Percentiles rank a stretch among this genome's conserved stretches.
Evolutionary conservation across 805 yeast species (phyloP).

Genomic region (Pichia manshurica): DNA sequence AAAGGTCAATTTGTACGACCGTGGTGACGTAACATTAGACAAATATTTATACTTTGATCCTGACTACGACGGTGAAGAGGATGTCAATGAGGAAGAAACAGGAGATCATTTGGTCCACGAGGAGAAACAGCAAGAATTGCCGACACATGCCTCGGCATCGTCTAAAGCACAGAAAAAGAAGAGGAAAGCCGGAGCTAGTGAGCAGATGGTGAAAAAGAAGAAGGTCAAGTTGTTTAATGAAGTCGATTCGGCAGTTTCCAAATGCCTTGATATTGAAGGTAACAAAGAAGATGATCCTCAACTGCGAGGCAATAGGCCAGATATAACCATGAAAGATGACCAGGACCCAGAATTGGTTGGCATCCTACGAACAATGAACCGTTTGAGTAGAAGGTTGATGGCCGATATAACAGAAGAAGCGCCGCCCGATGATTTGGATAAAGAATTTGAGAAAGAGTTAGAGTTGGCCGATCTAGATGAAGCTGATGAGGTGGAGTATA

Average conservation of each 20-base stretch:
- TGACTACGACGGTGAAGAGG: slow-evolving; percentile 41
- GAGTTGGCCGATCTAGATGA: slow-evolving; percentile 48
- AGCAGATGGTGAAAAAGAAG: slow-evolving; percentile 24
- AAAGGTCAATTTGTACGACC: slow-evolving; percentile 61
- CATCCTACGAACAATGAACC: slow-evolving; percentile 82
- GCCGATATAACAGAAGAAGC: slow-evolving; percentile 43
- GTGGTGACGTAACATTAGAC: slow-evolving; percentile 83
- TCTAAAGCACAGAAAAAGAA: slow-evolving; percentile 4
- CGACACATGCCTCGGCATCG: neutral
- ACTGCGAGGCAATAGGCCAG: slow-evolving; percentile 74
- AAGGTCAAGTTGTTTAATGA: slow-evolving; percentile 32
- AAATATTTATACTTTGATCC: slow-evolving; percentile 70
- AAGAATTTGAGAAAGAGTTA: slow-evolving; percentile 40
- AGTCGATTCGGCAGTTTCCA: slow-evolving; percentile 47
- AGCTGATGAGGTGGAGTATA: slow-evolving; percentile 42
- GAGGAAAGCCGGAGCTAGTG: slow-evolving; percentile 14
- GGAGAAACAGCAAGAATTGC: slow-evolving; percentile 11
- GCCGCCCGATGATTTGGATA: slow-evolving; percentile 31
- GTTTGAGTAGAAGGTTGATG: slow-evolving; percentile 77
- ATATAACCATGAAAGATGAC: slow-evolving; percentile 74
- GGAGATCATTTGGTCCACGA: slow-evolving; percentile 37
- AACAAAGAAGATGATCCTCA: slow-evolving; percentile 78
- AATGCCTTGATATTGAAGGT: slow-evolving; percentile 72
- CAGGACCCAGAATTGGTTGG: slow-evolving; percentile 64
- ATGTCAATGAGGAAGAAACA: slow-evolving; percentile 30